Evolutionary conservation across 495 filamentous ascomycete genomes (phyloP), one percentile per base, ranked within the genome.

Genomic region (Aspergillus indologenus): DNA sequence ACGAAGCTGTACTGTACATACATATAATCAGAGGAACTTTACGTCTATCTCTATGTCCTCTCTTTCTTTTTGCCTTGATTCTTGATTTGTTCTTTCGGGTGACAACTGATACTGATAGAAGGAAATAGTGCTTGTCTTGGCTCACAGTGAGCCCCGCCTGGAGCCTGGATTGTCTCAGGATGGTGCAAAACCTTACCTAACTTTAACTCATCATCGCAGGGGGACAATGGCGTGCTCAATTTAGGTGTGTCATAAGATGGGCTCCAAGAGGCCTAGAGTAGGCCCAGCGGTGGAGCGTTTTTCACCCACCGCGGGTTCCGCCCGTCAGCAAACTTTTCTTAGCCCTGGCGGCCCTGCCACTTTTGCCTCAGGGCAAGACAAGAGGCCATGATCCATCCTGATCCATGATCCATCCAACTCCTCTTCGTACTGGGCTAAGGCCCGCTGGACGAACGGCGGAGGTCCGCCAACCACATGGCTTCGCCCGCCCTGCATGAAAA

Each of bases 191-290:
- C 48, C 29, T 51, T 51, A 51, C 48, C 48, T 51, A 51, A 51
- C 48, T 24, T 50, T 24, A 50, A 50, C 47, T 51, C 26, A 22
- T 7, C 45, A 19, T 24, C 48, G 58, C 48, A 29, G 11, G 34
- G 34, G 42, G n/a, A 15, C 45, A 63, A 71, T 73, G 59, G 65
- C 71, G 71, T 82, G 57, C 77, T 78, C 18, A 77, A 76, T 59
- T 77, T 81, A 58, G 65, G 79, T 51, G 81, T 82, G 56, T 85
- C 81, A 79, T 54, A 20, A 57, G n/a, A 45, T 18, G 9, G 11
- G 8, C 12, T 29, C 20, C 14, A 18, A 42, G 40, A 11, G 48
- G 23, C 23, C 29, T 12, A n/a, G 21, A 14, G 22, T n/a, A 14
- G 21, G 44, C 52, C 51, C 18, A 5, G 51, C 20, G 46, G 58